Evolutionary conservation across 2,329 filamentous ascomycete species (phyloP), one percentile per base, ranked within the genome.

Genomic region (Orbilia blumenaviensis): DNA sequence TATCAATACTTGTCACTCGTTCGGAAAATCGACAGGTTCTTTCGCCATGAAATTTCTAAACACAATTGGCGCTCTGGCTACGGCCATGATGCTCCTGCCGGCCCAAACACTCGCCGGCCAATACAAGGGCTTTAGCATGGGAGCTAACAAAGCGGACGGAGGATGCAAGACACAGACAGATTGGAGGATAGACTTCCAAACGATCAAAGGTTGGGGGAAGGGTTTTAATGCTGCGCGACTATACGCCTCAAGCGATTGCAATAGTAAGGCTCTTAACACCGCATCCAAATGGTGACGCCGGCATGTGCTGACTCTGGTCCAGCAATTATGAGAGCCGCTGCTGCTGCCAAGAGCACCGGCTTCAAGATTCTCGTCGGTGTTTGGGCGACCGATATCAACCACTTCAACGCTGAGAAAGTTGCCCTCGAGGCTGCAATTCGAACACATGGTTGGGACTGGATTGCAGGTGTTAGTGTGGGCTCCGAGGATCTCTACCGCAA

Each of bases 391-490:
- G 85, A 86, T 50, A 86, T 89, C n/a, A 84, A 86, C 29, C 88
- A 88, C 36, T 91, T 89, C 83, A 81, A 86, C 25, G 83, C 84
- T 54, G 90, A 92, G 82, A 88, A 88, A 81, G 82, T 84, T 5
- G 88, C 89, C 10, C 84, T 91, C 67, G 83, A 85, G 63, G 68
- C 60, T 32, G 78, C 63, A 32, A 78, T 80, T 27, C 68, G 63
- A 8, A 66, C 52, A 3, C 77, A 73, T 41, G 78, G 79, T 41
- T 77, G 48, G 9, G 85, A 87, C 74, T 86, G 87, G 71, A 86
- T 92, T 78, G 88, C 90, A 80, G 90, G 87, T 68, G 88, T 92
- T 77, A 91, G 90, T 3, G 88, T 92, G 71, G 90, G 90, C 27
- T 91, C 89, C 12, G 90, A 92, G 84, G 86, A 87, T 4, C 85